A percentile compares a stretch with the other conserved stretches of the same genome.
Evolutionary conservation across 2,329 filamentous ascomycete genomes (phyloP).

Genomic region (Volutella citrinella): DNA sequence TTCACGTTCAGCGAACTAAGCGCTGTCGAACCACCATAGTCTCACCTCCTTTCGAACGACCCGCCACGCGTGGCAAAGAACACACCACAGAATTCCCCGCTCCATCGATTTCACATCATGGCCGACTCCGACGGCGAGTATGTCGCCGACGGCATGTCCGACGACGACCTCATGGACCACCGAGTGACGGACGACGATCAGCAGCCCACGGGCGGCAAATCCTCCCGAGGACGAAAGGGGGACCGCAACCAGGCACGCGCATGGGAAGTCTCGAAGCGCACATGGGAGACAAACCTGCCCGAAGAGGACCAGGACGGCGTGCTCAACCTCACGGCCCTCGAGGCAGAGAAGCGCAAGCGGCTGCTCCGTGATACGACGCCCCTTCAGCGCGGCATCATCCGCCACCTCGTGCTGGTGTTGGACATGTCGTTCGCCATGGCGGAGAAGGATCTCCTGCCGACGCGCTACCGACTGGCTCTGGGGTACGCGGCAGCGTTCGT

Average conservation of each 20-base stretch:
- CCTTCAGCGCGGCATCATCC: constrained; percentile 92
- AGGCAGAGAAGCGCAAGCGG: constrained; percentile 77
- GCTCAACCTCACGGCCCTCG: constrained; percentile 73
- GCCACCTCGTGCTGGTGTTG: constrained; percentile 87
- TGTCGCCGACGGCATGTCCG: constrained; percentile 59
- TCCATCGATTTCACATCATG: constrained; percentile 55
- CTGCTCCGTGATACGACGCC: constrained; percentile 92
- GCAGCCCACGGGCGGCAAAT: constrained; percentile 26
- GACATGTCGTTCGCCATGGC: constrained; percentile 93
- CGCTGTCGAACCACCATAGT: too few relatives aligned
- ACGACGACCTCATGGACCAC: constrained; percentile 59
- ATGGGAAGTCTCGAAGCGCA: constrained; percentile 65
- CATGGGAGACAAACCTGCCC: constrained; percentile 67
- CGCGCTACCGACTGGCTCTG: constrained; percentile 76
- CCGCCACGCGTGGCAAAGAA: not conserved
- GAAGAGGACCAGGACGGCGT: constrained; percentile 74
- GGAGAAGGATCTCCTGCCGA: constrained; percentile 92
- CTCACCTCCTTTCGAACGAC: not conserved
- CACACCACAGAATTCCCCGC: too few relatives aligned
- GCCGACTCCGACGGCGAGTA: constrained; percentile 73
- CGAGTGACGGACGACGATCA: constrained; percentile 39
- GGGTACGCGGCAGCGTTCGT: constrained; percentile 86
- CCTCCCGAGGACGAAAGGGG: constrained; percentile 28
- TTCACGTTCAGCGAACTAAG: too few relatives aligned
- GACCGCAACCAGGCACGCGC: constrained; percentile 48